Conservation (phyloP, 768 basidiomycete genomes). For the Jaapia argillacea region DNA sequence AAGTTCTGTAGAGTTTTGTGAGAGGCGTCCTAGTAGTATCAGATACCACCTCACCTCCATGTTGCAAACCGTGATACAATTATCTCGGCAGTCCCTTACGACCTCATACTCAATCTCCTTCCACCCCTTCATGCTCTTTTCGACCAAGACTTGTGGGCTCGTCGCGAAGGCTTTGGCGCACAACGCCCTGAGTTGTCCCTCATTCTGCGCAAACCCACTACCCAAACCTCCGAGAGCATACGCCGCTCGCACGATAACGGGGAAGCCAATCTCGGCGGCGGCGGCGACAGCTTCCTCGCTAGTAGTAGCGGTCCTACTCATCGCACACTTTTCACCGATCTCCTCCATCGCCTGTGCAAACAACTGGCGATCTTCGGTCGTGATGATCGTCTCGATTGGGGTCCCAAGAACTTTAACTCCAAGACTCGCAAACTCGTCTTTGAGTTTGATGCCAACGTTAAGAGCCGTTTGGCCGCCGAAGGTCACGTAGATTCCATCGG, state of each 20-base stretch:
- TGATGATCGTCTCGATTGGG: slow-evolving; percentile 94
- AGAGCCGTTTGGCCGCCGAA: slow-evolving; percentile 98
- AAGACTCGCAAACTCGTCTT: slow-evolving; percentile 86
- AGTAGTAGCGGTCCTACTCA: slow-evolving; percentile 82
- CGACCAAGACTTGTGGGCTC: slow-evolving; percentile 96
- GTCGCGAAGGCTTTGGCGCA: slow-evolving; percentile 96
- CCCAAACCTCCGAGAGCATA: slow-evolving; percentile 95
- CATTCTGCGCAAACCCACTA: slow-evolving; percentile 93
- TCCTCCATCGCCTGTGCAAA: slow-evolving; percentile 92
- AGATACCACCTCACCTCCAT: slow-evolving; percentile 90
- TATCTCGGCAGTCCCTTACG: slow-evolving; percentile 93
- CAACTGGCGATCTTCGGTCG: slow-evolving; percentile 91
- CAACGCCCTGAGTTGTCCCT: slow-evolving; percentile 77
- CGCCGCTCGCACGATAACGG: slow-evolving; percentile 94
- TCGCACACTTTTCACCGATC: slow-evolving; percentile 93
- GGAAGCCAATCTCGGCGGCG: slow-evolving; percentile 81
- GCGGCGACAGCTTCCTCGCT: slow-evolving; percentile 76
- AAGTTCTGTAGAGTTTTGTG: slow-evolving; percentile 65
- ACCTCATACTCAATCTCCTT: slow-evolving; percentile 99
- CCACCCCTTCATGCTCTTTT: slow-evolving; percentile 99
- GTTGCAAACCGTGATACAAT: slow-evolving; percentile 99
- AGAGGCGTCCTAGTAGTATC: too few species aligned
- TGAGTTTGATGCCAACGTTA: slow-evolving; percentile 94
- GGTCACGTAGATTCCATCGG: slow-evolving; percentile 97
- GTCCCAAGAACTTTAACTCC: slow-evolving; percentile 94